These are phyloP conservation scores for Russula foetens DNA, from an alignment of 768 basidiomycete genomes.

Conservation along the genomic window DNA sequence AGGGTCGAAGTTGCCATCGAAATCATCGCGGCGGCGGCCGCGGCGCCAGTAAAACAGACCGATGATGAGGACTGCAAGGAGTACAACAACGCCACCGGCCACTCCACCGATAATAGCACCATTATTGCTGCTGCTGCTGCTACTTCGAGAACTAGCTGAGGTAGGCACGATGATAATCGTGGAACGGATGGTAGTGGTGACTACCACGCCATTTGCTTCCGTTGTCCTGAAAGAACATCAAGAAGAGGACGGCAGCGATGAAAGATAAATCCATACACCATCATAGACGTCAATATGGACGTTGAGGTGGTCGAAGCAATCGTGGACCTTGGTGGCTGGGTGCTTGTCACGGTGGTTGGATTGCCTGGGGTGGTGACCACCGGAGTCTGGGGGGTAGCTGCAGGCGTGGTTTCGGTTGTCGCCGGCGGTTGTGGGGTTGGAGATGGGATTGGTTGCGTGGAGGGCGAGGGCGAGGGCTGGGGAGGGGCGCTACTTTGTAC, in stretches of 20 bases:
- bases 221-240: constrained; percentile 9
- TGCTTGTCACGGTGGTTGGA: no score
- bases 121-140: constrained; percentile 8
- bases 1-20: constrained; percentile 44
- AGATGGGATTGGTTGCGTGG: neutral
- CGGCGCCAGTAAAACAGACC: constrained; percentile 27
- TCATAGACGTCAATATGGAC: neutral
- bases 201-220: constrained; percentile 3
- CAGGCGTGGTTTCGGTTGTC: neutral
- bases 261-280: neutral
- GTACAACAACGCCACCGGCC: constrained; percentile 23
- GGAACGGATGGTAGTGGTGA: constrained; percentile 13
- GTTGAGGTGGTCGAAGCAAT: neutral
- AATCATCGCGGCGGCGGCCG: constrained; percentile 30
- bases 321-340: neutral
- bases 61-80: constrained; percentile 23
- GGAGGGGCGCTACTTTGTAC: neutral
- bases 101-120: constrained; percentile 28
- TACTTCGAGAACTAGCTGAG: constrained; percentile 9
- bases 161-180: constrained; percentile 21
- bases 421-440: no score
- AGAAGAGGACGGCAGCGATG: neutral
- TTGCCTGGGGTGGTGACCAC: no score
- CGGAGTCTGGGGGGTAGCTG: no score
- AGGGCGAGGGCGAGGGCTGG: no score